Evolutionary conservation across 2,329 filamentous ascomycete genomes (phyloP).

Genomic region (Graphilbum sp.): DNA sequence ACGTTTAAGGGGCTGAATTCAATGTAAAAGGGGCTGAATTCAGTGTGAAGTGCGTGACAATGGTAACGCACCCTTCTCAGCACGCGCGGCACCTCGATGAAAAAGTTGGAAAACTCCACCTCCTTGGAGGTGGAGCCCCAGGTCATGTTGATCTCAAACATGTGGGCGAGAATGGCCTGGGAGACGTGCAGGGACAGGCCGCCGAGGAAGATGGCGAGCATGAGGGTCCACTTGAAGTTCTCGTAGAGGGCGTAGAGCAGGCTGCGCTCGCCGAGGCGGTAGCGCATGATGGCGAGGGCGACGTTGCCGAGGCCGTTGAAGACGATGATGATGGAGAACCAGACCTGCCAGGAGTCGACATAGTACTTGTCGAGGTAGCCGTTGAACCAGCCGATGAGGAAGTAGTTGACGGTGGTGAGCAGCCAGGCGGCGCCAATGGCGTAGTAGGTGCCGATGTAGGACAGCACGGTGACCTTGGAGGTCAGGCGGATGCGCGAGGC

Average conservation of each 20-base stretch:
- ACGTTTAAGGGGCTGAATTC: no score
- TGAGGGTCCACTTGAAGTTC: conserved; percentile 58
- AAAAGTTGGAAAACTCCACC: conserved; percentile 66
- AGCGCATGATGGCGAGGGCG: conserved; percentile 55
- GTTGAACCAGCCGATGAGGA: conserved; percentile 61
- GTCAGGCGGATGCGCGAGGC: conserved; percentile 58
- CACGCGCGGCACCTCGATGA: conserved; percentile 67
- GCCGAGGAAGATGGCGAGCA: conserved; percentile 68
- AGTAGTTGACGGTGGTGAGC: conserved; percentile 58
- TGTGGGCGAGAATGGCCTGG: conserved; percentile 63
- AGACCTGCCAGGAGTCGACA: conserved; percentile 62
- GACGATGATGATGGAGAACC: conserved; percentile 65
- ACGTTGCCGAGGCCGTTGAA: conserved; percentile 63
- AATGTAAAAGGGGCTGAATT: no score
- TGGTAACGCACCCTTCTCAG: conserved; percentile 49
- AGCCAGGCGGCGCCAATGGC: conserved; percentile 63
- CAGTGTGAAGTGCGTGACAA: background rate
- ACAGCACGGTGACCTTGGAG: conserved; percentile 59
- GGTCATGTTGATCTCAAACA: conserved; percentile 73
- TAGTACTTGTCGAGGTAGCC: conserved; percentile 69
- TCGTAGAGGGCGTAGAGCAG: conserved; percentile 41
- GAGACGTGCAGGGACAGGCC: conserved; percentile 68
- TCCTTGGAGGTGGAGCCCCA: conserved; percentile 81
- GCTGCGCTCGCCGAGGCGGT: conserved; percentile 48
- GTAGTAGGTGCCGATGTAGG: conserved; percentile 69